These are phyloP conservation scores for Russula vinacea DNA, from an alignment of 768 basidiomycete genomes.

Conservation along the genomic window DNA sequence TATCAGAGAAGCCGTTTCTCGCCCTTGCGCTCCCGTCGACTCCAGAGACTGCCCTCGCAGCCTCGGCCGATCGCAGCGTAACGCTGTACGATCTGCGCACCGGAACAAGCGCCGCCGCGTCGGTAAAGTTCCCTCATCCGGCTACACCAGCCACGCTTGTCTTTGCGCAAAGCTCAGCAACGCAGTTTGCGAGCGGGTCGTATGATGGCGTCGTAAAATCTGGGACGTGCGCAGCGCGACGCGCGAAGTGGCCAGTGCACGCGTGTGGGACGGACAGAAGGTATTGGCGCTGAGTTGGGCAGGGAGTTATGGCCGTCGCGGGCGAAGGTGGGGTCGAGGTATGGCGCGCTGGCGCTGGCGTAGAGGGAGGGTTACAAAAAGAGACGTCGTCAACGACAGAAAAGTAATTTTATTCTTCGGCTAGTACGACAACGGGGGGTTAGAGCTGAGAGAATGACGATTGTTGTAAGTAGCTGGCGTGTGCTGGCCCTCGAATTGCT, in stretches of 20 bases:
- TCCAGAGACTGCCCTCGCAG: constrained; percentile 50
- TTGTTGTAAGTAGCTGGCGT: no score
- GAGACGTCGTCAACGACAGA: constrained; percentile 8
- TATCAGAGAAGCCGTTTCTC: constrained; percentile 72
- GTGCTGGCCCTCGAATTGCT: no score
- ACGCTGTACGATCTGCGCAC: constrained; percentile 66
- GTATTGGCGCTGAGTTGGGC: constrained; percentile 49
- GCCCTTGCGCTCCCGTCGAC: constrained; percentile 48
- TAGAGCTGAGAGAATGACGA: neutral
- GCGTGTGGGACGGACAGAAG: constrained; percentile 55
- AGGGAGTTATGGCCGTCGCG: constrained; percentile 31
- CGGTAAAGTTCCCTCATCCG: constrained; percentile 53
- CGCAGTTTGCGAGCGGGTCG: constrained; percentile 66
- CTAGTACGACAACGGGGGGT: neutral
- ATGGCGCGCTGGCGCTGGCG: constrained; percentile 33
- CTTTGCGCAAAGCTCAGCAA: constrained; percentile 32
- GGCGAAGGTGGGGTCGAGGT: constrained; percentile 36
- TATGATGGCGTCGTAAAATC: constrained; percentile 75
- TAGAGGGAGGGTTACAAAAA: constrained; percentile 28
- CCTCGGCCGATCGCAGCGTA: constrained; percentile 73
- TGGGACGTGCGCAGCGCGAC: constrained; percentile 77
- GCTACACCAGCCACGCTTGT: constrained; percentile 65
- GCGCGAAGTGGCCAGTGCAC: constrained; percentile 61
- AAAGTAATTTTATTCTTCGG: neutral
- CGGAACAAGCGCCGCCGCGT: constrained; percentile 36